phyloP scores from a whole-genome alignment of 768 basidiomycete genomes.

The Auricularia auricula-judae region DNA sequence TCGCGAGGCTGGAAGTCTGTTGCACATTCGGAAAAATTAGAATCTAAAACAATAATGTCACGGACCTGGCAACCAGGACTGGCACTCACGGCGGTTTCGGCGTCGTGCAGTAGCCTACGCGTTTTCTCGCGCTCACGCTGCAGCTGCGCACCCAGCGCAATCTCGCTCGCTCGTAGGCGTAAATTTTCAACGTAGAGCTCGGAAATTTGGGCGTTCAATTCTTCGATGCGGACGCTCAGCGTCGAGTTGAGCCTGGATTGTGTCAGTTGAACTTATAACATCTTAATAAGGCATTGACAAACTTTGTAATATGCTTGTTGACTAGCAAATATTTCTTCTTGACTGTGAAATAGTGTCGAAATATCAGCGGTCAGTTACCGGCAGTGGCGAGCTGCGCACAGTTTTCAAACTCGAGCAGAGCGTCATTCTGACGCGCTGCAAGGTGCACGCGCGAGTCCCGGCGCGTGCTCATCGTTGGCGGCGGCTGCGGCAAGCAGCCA shows the following conservation, averaged over 20 bases:
- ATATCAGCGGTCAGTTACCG: background rate
- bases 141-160: constrained; percentile 61
- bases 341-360: constrained; percentile 32
- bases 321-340: constrained; percentile 88
- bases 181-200: constrained; percentile 77
- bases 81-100: constrained; percentile 55
- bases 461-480: constrained; percentile 7
- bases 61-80: too few relatives aligned
- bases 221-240: constrained; percentile 72
- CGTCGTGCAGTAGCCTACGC: constrained; percentile 55
- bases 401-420: constrained; percentile 73
- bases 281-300: background rate
- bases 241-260: constrained; percentile 66
- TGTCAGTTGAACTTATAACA: background rate
- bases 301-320: constrained; percentile 87
- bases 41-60: too few relatives aligned
- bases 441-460: constrained; percentile 10
- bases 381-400: constrained; percentile 38
- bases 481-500: too few relatives aligned
- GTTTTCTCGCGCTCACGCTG: constrained; percentile 78
- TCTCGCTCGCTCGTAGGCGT: constrained; percentile 69
- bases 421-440: constrained; percentile 51
- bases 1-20: background rate
- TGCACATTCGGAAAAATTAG: background rate
- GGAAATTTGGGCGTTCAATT: constrained; percentile 73